Evolutionary conservation across 1,284 basidiomycete species (phyloP).

Genomic region (Leccinum pachyderme): DNA sequence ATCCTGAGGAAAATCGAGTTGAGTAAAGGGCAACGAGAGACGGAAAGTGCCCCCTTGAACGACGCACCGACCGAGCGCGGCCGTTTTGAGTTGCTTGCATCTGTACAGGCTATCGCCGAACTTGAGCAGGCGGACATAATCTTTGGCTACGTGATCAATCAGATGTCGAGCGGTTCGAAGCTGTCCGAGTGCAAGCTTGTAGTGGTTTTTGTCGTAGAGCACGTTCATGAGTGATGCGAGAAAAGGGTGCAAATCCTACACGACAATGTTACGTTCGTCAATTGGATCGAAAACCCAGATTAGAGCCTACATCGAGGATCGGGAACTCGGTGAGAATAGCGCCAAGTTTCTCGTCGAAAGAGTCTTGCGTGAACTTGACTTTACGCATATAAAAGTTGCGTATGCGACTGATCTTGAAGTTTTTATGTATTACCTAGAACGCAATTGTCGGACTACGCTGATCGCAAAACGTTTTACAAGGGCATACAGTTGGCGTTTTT

Average conservation of each 20-base stretch:
- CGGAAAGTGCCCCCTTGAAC: not conserved
- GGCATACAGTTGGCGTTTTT: constrained; percentile 89
- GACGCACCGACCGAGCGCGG: constrained; percentile 86
- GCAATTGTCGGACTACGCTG: not conserved
- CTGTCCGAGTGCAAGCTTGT: constrained; percentile 95
- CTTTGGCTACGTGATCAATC: constrained; percentile 93
- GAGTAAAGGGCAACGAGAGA: not conserved
- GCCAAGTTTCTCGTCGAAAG: constrained; percentile 95
- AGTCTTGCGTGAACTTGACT: constrained; percentile 98
- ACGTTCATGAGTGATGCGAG: constrained; percentile 93
- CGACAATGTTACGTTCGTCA: constrained; percentile 7
- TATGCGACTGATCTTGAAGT: constrained; percentile 98
- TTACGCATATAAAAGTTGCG: constrained; percentile 98
- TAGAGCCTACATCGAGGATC: constrained; percentile 80
- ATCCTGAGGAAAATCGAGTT: constrained; percentile 50
- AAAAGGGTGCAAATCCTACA: constrained; percentile 92
- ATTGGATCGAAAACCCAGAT: not conserved
- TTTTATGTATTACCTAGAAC: constrained; percentile 88
- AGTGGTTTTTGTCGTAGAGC: constrained; percentile 97
- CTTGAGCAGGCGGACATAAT: constrained; percentile 92
- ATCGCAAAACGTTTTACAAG: not conserved
- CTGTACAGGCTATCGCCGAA: constrained; percentile 95
- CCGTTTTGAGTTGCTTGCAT: constrained; percentile 95
- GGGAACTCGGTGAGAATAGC: constrained; percentile 96
- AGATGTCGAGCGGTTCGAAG: constrained; percentile 91